Evolutionary conservation across 2,329 filamentous ascomycete genomes (phyloP).

Genomic region (Drechslerella stenobrocha): DNA sequence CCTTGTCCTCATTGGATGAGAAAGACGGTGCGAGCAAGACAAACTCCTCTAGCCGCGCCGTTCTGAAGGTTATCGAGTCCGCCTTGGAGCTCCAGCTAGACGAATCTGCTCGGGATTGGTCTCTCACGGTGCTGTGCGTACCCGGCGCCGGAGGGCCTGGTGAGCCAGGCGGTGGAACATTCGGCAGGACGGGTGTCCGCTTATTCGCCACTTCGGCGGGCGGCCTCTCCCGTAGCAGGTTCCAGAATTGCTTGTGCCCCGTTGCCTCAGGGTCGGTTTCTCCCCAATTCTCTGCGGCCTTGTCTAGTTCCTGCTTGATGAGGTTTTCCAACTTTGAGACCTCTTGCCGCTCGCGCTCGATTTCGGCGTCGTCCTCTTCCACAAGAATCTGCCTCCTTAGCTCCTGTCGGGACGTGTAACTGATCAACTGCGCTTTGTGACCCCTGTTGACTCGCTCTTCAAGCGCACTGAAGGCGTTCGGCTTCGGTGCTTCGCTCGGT

Average conservation of each 20-base stretch:
- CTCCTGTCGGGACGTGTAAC: not conserved
- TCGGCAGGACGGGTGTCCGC: not conserved
- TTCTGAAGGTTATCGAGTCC: conserved; percentile 19
- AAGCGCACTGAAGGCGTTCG: not conserved
- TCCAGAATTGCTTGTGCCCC: not conserved
- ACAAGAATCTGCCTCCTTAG: not conserved
- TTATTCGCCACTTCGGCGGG: not conserved
- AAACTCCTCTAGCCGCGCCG: conserved; percentile 24
- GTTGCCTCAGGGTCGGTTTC: not conserved
- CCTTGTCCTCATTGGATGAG: conserved; percentile 24
- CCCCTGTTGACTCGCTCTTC: not conserved
- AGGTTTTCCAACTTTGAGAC: not conserved
- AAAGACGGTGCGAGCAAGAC: conserved; percentile 32
- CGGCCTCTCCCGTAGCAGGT: conserved; percentile 1
- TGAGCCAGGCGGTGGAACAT: not conserved
- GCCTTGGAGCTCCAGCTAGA: not conserved
- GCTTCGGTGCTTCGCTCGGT: not conserved
- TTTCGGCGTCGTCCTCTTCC: not conserved
- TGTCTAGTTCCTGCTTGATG: not conserved
- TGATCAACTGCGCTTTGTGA: not conserved
- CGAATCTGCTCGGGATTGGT: too few relatives aligned
- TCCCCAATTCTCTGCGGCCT: not conserved
- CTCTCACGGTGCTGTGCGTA: too few relatives aligned
- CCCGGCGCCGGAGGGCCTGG: too few relatives aligned
- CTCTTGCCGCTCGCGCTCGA: not conserved